These are phyloP conservation scores for Fraxinus sp. DNA, from an alignment of 305 asterid genomes.

Conservation along the genomic window DNA sequence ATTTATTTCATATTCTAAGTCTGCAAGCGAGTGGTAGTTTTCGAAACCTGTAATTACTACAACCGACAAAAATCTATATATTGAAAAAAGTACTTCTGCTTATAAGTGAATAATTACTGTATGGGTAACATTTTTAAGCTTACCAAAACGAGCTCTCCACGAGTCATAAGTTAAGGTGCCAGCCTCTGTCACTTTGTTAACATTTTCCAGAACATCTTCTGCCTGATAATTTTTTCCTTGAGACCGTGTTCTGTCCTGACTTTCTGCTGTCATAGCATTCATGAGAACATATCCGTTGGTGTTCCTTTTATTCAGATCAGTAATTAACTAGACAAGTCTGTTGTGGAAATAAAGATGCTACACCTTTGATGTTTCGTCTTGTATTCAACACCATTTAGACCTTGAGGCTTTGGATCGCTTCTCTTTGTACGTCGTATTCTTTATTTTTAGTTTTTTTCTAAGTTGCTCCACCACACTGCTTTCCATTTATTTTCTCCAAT, in stretches of 20 bases:
- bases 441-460: background rate
- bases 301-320: background rate
- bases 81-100: background rate
- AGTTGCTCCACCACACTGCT: background rate
- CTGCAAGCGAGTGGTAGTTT: background rate
- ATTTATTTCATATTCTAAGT: background rate
- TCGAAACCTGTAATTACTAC: background rate
- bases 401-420: constrained; percentile 4
- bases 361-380: constrained; percentile 2
- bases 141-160: background rate
- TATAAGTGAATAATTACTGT: background rate
- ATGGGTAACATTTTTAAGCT: background rate
- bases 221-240: background rate
- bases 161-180: background rate
- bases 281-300: constrained; percentile 4
- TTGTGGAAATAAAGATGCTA: constrained; percentile 12
- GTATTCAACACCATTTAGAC: background rate
- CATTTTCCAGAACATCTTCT: background rate
- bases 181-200: background rate
- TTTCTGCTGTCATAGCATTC: background rate
- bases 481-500: background rate
- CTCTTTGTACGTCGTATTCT: background rate
- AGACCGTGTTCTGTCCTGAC: background rate
- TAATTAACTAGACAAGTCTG: constrained; percentile 5
- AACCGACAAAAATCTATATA: background rate